Percentiles rank a stretch among this genome's conserved stretches.
These are phyloP conservation scores for Penicillium sp. DNA, from an alignment of 2,329 filamentous ascomycete species.

Conservation along the genomic window DNA sequence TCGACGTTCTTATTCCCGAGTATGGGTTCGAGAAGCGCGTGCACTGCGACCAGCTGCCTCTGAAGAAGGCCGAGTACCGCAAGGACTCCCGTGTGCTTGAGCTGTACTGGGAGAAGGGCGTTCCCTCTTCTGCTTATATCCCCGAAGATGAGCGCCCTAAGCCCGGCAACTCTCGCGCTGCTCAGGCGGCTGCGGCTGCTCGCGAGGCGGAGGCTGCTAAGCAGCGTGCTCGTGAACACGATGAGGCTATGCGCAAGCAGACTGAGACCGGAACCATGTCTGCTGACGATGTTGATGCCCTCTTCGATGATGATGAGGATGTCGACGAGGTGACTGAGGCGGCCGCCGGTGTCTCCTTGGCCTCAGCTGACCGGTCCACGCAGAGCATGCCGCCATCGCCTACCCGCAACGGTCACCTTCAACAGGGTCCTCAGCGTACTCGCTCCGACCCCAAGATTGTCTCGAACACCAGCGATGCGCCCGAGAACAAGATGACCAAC, in stretches of 20 bases:
- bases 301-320: constrained; percentile 90
- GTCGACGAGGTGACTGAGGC: constrained; percentile 83
- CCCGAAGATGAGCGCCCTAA: constrained; percentile 95
- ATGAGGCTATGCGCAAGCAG: constrained; percentile 86
- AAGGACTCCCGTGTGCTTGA: constrained; percentile 93
- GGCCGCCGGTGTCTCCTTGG: constrained; percentile 83
- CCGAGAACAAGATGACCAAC: constrained; percentile 75
- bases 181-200: constrained; percentile 68
- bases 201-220: constrained; percentile 78
- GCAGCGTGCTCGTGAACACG: constrained; percentile 74
- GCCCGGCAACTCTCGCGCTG: constrained; percentile 67
- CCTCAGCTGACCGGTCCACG: constrained; percentile 69
- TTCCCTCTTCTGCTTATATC: constrained; percentile 90
- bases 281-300: constrained; percentile 85
- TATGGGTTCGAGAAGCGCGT: constrained; percentile 99
- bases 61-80: constrained; percentile 98
- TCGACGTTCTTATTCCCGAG: constrained; percentile 95
- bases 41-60: constrained; percentile 92
- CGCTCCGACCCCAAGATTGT: constrained; percentile 91
- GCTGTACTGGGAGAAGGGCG: constrained; percentile 99
- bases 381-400: constrained; percentile 95
- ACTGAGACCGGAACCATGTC: constrained; percentile 93
- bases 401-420: constrained; percentile 64
- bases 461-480: constrained; percentile 59
- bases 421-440: constrained; percentile 72